Evolutionary conservation across 2,329 filamentous ascomycete species (phyloP), one percentile per base, ranked within the genome.

Genomic region (Cercospora berteroae): DNA sequence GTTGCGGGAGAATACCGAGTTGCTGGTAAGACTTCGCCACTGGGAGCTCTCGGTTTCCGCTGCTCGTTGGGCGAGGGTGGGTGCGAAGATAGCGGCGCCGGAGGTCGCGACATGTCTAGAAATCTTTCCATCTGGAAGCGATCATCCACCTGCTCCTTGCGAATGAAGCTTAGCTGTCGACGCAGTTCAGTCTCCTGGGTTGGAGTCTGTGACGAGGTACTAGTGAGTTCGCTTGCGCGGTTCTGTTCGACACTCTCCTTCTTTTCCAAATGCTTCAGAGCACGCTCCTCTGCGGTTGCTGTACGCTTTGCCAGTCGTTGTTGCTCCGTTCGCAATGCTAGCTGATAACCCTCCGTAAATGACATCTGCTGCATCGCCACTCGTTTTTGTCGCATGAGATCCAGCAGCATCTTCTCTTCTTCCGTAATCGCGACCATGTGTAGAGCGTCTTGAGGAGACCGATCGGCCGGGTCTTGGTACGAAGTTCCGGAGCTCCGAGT

Each of bases 321-420:
- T 39, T 79, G 71, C 67, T 81, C 78, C 5, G 73, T 71, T 63
- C 73, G 73, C 63, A 80, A 66, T 13, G 77, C 77, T 23, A 77
- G 72, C 39, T 75, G 73, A 60, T 79, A 78, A 25, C 77, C 79
- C 67, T 81, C 77, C 1, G 77, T 72, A 65, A 78, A 79, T 59
- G 75, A 78, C 48, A 79, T 75, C 69, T 81, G 79, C 27, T 77
- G 77, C 81, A 83, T 83, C 7, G 78, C 79, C 10, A 81, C 81
- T 55, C 82, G 79, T 71, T 83, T 84, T 65, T 79, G 78, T 7
- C 83, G 80, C 81, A 84, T 83, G 74, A 84, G 75, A 64, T 83
- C 82, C 39, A 84, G 69, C 13, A 84, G 71, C 25, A 81, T 80
- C 73, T 83, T 82, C 71, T 84, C 83, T 71, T 84, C 83, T 63